These are phyloP conservation scores for Tolypocladium album DNA, from an alignment of 2,329 filamentous ascomycete species.

Conservation along the genomic window DNA sequence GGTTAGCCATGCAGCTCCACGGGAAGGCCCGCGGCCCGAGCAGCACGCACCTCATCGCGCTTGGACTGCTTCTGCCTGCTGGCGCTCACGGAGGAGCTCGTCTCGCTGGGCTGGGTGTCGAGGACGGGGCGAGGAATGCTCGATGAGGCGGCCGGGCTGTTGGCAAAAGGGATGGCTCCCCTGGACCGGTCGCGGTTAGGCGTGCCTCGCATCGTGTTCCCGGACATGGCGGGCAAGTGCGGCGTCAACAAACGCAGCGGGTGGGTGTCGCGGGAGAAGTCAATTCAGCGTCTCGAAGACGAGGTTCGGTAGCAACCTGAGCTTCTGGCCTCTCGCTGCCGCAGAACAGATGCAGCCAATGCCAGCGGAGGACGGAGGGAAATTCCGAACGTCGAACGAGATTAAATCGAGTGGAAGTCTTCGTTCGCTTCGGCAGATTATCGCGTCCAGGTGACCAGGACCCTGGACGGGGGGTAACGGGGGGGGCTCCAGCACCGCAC, in stretches of 20 bases:
- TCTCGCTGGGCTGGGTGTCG: slow-evolving; percentile 50
- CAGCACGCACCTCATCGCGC: slow-evolving; percentile 82
- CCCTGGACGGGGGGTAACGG: neutral
- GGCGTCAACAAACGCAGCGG: slow-evolving; percentile 7
- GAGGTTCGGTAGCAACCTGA: neutral
- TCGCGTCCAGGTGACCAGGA: neutral
- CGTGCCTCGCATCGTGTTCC: slow-evolving; percentile 58
- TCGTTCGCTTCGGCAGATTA: slow-evolving; percentile 4
- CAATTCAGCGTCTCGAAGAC: neutral
- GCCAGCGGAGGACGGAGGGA: neutral
- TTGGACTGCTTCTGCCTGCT: slow-evolving; percentile 95
- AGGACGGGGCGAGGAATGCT: slow-evolving; percentile 63
- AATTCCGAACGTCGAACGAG: slow-evolving; percentile 1
- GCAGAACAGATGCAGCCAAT: neutral
- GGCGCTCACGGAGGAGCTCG: slow-evolving; percentile 67
- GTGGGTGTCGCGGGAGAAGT: neutral
- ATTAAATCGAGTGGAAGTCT: neutral
- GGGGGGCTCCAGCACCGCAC: neutral
- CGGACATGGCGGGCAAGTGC: slow-evolving; percentile 35
- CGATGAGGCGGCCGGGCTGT: slow-evolving; percentile 47
- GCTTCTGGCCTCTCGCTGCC: neutral
- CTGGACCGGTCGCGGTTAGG: slow-evolving; percentile 51
- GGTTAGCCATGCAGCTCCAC: slow-evolving; percentile 1
- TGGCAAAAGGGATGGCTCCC: slow-evolving; percentile 47
- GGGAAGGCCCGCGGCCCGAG: neutral